phyloP scores from a whole-genome alignment of 164 flowering plant species.

The Hamamelis virginiana region DNA sequence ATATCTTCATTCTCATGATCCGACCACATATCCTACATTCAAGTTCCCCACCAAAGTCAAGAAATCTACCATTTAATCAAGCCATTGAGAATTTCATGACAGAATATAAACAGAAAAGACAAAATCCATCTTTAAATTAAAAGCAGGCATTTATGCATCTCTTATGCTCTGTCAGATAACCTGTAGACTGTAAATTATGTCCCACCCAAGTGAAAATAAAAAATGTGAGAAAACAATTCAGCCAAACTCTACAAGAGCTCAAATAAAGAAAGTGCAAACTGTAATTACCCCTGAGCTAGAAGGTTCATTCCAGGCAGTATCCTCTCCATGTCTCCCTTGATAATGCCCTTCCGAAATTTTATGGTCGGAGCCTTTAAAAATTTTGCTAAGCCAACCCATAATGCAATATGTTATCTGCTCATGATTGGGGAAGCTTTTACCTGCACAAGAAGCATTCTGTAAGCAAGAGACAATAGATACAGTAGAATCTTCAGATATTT shows the following conservation, averaged over 20 bases:
- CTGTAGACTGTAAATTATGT: not conserved
- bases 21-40: slow-evolving; percentile 37
- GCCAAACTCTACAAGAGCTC: not conserved
- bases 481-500: not conserved
- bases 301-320: slow-evolving; percentile 42
- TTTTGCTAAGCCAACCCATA: slow-evolving; percentile 86
- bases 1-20: slow-evolving; percentile 58
- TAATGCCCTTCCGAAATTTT: slow-evolving; percentile 48
- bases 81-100: too few species aligned
- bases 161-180: not conserved
- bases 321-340: slow-evolving; percentile 55
- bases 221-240: not conserved
- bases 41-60: not conserved
- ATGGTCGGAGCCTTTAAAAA: slow-evolving; percentile 66
- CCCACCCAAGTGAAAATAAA: not conserved
- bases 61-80: too few species aligned
- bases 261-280: not conserved
- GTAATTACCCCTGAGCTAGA: slow-evolving; percentile 47
- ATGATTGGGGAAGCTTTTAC: slow-evolving; percentile 24
- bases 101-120: not conserved
- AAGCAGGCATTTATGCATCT: not conserved
- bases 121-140: not conserved
- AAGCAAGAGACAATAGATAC: not conserved
- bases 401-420: slow-evolving; percentile 34
- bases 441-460: slow-evolving; percentile 23